Percentiles rank a stretch among this genome's conserved stretches.
phyloP scores from a whole-genome alignment of 176 grass and related monocot genomes.

The Zoysia japonica region DNA sequence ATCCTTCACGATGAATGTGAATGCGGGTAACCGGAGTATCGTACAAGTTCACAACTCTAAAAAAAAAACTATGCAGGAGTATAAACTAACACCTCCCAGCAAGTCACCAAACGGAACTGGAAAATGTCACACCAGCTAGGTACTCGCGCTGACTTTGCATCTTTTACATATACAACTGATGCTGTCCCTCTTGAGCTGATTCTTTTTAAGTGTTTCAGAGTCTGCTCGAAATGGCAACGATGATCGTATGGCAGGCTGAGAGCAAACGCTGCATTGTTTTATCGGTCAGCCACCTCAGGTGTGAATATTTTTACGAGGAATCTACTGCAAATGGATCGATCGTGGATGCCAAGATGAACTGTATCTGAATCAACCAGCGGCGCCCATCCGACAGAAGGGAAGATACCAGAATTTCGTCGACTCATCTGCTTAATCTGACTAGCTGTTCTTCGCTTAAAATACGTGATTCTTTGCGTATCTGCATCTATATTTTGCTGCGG shows the following conservation, averaged over 20 bases:
- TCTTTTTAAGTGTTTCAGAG: slow-evolving; percentile 2
- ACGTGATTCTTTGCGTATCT: neutral
- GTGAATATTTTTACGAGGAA: slow-evolving; percentile 2
- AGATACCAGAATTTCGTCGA: neutral
- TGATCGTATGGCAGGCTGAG: slow-evolving; percentile 2
- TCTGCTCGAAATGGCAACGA: slow-evolving; percentile 11
- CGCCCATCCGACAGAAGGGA: neutral
- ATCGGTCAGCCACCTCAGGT: neutral
- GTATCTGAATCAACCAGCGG: slow-evolving; percentile 10
- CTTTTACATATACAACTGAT: slow-evolving; percentile 11
- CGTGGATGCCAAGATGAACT: slow-evolving; percentile 1
- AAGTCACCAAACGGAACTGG: neutral
- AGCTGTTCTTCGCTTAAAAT: neutral
- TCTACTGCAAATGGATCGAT: neutral
- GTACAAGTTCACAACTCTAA: neutral
- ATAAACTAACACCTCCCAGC: slow-evolving; percentile 3
- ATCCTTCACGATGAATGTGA: neutral
- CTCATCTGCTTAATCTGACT: neutral
- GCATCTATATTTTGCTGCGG: neutral
- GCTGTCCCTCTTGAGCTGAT: slow-evolving; percentile 23
- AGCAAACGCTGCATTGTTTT: neutral
- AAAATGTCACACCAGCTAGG: slow-evolving; percentile 15
- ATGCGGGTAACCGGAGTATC: too few relatives aligned
- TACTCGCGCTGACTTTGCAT: slow-evolving; percentile 44
- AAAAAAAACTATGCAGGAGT: neutral